Percentiles rank a stretch among this genome's conserved stretches.
These are phyloP conservation scores for Bipolaris oryzae DNA, from an alignment of 2,329 filamentous ascomycete genomes.

Conservation along the genomic window DNA sequence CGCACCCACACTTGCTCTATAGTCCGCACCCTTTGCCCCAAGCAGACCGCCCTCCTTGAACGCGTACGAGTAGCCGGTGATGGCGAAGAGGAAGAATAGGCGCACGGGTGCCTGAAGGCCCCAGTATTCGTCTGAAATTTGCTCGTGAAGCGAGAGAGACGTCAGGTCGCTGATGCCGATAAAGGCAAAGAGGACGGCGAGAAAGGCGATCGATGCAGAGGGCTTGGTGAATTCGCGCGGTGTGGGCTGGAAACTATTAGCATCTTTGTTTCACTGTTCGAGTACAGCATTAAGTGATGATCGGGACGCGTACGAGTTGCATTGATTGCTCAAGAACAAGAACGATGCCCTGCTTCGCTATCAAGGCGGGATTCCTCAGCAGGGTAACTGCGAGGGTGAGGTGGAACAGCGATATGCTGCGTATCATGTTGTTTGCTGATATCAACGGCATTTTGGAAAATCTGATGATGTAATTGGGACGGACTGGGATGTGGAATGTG, in stretches of 20 bases:
- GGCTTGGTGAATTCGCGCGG: constrained; percentile 71
- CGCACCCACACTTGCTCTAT: constrained; percentile 54
- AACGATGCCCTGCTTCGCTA: constrained; percentile 81
- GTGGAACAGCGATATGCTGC: constrained; percentile 82
- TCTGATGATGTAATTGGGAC: background rate
- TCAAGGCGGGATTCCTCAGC: constrained; percentile 70
- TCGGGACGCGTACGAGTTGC: constrained; percentile 67
- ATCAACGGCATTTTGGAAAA: constrained; percentile 73
- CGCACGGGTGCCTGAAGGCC: constrained; percentile 66
- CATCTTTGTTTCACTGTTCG: background rate
- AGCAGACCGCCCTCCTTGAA: constrained; percentile 61
- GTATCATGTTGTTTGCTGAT: constrained; percentile 79
- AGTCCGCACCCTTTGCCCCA: constrained; percentile 36
- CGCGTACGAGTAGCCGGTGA: constrained; percentile 69
- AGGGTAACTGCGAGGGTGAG: constrained; percentile 84
- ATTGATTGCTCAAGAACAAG: constrained; percentile 83
- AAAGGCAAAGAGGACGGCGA: constrained; percentile 73
- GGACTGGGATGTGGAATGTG: background rate
- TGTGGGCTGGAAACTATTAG: constrained; percentile 58
- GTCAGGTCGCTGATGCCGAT: constrained; percentile 57
- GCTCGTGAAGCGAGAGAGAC: constrained; percentile 53
- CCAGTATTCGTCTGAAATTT: constrained; percentile 55
- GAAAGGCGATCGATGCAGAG: constrained; percentile 69
- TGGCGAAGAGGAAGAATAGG: constrained; percentile 64
- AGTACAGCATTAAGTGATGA: background rate